Evolutionary conservation across 441 rosid genomes (phyloP).

Genomic region (Eruca vesicaria): DNA sequence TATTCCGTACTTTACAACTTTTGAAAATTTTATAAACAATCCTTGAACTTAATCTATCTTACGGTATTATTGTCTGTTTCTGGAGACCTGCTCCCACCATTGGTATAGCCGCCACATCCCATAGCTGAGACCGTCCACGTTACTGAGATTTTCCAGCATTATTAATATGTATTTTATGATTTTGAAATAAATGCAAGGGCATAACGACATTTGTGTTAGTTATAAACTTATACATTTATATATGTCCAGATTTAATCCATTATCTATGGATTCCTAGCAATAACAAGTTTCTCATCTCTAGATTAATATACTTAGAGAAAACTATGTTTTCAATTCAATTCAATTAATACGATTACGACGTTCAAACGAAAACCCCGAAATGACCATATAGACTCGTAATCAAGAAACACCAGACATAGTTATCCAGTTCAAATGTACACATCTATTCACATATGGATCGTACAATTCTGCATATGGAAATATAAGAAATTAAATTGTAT

Average conservation of each 20-base stretch:
- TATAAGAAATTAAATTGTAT: too few species aligned
- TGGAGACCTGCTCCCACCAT: slow-evolving; percentile 29
- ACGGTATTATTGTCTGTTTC: slow-evolving; percentile 6
- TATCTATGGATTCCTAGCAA: background rate
- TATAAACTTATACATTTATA: background rate
- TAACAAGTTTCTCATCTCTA: background rate
- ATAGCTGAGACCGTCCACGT: slow-evolving; percentile 24
- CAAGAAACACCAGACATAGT: background rate
- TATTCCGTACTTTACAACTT: background rate
- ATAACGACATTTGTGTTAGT: slow-evolving; percentile 23
- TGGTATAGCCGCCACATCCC: slow-evolving; percentile 28
- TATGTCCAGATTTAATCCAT: background rate
- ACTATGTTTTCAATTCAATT: background rate
- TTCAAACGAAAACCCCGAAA: background rate
- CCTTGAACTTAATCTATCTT: background rate
- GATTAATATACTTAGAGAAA: background rate
- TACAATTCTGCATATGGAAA: too few species aligned
- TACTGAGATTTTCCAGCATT: slow-evolving; percentile 4
- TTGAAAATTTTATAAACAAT: background rate
- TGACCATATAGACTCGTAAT: background rate
- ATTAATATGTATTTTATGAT: slow-evolving; percentile 1
- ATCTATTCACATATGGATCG: too few species aligned
- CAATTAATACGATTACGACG: background rate
- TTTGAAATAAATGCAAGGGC: background rate
- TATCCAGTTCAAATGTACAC: too few species aligned